These are phyloP conservation scores for Zygosaccharomyces sapae DNA, from an alignment of 1,139 yeast species.

Conservation along the genomic window DNA sequence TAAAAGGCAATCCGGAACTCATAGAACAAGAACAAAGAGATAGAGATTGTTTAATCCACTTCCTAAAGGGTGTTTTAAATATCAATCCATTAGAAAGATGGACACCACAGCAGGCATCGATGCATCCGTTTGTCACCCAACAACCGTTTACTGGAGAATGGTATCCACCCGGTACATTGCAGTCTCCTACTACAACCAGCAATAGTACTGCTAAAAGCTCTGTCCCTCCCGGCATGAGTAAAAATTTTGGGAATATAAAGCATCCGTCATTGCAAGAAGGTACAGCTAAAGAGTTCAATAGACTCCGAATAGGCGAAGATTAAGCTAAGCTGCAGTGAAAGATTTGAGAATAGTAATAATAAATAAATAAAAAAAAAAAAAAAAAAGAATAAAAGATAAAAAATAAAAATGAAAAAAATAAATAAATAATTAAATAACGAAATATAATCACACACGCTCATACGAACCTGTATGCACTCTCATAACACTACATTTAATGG, in stretches of 20 bases:
- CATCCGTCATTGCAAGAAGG: slow-evolving; percentile 24
- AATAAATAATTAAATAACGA: no score
- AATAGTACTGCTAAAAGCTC: no score
- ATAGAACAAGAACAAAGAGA: slow-evolving; percentile 70
- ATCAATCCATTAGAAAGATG: slow-evolving; percentile 90
- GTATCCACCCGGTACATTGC: slow-evolving; percentile 44
- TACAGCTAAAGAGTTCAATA: slow-evolving; percentile 20
- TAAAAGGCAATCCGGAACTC: slow-evolving; percentile 59
- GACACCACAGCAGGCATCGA: slow-evolving; percentile 92
- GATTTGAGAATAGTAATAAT: neutral
- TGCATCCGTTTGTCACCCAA: slow-evolving; percentile 81
- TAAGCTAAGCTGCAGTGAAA: slow-evolving; percentile 1
- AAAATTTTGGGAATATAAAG: slow-evolving; percentile 4
- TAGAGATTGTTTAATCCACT: slow-evolving; percentile 69
- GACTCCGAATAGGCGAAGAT: slow-evolving; percentile 19
- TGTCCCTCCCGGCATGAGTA: no score
- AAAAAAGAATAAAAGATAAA: neutral
- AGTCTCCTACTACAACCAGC: slow-evolving; percentile 10
- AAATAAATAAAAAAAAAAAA: neutral
- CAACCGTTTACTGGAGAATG: slow-evolving; percentile 44
- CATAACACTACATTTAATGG: no score
- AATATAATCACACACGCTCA: no score
- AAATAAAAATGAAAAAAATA: no score
- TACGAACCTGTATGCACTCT: no score
- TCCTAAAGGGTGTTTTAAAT: slow-evolving; percentile 70